phyloP scores from a whole-genome alignment of 352 stramenopile species.

The Globisporangium alternatum region DNA sequence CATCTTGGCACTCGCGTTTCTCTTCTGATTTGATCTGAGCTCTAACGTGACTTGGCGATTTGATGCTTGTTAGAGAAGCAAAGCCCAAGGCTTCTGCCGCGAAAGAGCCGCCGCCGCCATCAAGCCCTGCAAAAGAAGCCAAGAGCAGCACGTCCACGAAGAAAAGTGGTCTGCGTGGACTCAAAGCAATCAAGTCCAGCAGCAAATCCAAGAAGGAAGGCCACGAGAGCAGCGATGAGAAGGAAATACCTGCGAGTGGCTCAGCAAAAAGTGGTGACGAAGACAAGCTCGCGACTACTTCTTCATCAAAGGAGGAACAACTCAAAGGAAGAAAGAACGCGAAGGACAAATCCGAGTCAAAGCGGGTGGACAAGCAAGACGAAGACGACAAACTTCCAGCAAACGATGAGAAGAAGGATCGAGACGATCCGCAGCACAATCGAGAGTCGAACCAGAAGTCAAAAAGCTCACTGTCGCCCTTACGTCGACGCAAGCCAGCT shows the following conservation, averaged over 20 bases:
- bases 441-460: not conserved
- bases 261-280: not conserved
- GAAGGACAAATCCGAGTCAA: constrained; percentile 7
- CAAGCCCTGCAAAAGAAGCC: not conserved
- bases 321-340: not conserved
- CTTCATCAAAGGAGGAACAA: not conserved
- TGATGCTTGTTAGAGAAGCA: not conserved
- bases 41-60: not conserved
- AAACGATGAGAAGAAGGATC: not conserved
- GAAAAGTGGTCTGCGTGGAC: not conserved
- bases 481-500: constrained; percentile 7
- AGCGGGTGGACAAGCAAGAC: not conserved
- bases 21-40: not conserved
- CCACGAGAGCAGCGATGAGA: not conserved
- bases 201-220: constrained; percentile 3
- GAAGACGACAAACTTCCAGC: not conserved
- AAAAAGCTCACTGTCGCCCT: constrained; percentile 12
- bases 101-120: not conserved
- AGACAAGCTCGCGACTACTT: not conserved
- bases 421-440: not conserved
- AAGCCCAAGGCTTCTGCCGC: not conserved
- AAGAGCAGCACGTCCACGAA: constrained; percentile 1
- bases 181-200: constrained; percentile 1
- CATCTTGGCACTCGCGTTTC: not conserved
- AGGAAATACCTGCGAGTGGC: not conserved